A percentile compares a stretch with the other conserved stretches of the same genome.
phyloP scores from a whole-genome alignment of 2,329 filamentous ascomycete genomes.

The Trichoderma sp. region DNA sequence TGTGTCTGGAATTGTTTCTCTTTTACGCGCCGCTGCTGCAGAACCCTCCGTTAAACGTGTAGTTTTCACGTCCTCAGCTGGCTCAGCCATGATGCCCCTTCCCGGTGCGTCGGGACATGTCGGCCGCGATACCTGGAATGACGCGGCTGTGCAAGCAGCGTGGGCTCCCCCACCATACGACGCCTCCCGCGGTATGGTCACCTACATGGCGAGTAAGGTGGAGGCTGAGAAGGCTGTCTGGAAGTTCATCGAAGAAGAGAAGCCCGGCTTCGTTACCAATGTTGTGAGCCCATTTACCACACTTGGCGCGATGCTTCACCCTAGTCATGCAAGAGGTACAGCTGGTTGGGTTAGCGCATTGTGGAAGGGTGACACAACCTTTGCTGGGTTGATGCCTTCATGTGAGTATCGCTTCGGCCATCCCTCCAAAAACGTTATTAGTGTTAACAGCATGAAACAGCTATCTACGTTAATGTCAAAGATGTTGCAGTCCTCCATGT shows the following conservation, averaged over 20 bases:
- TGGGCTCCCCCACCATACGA: not conserved
- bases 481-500: not conserved
- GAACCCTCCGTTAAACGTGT: not conserved
- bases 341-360: not conserved
- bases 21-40: not conserved
- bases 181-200: not conserved
- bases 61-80: not conserved
- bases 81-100: not conserved
- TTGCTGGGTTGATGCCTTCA: not conserved
- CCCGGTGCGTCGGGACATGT: not conserved
- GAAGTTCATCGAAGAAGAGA: not conserved
- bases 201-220: not conserved
- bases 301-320: not conserved
- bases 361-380: not conserved
- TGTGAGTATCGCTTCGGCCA: not conserved
- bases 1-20: not conserved
- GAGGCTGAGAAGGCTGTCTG: not conserved
- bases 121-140: not conserved
- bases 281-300: not conserved
- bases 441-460: not conserved
- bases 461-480: not conserved
- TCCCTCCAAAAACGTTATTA: not conserved
- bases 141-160: not conserved
- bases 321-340: not conserved
- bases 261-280: not conserved